Conservation (phyloP, 768 basidiomycete species). For the Collybiopsis confluens region DNA sequence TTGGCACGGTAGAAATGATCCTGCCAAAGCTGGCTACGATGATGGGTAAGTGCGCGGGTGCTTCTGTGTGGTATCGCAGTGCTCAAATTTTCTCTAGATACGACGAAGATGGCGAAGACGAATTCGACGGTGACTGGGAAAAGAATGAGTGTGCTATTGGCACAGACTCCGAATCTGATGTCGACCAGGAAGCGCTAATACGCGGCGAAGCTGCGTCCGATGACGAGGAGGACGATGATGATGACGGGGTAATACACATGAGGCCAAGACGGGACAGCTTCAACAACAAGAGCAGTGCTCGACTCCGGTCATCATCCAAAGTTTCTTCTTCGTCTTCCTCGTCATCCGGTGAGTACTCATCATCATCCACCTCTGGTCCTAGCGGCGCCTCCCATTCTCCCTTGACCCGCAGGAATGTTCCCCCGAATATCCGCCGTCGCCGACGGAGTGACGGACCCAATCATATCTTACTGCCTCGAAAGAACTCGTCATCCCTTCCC, state of each 20-base stretch:
- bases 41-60: conserved; percentile 48
- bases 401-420: background rate
- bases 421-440: conserved; percentile 3
- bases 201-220: conserved; percentile 5
- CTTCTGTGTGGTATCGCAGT: conserved; percentile 3
- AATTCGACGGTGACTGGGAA: conserved; percentile 39
- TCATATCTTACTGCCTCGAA: conserved; percentile 5
- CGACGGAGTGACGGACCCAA: conserved; percentile 7
- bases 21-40: conserved; percentile 16
- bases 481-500: conserved; percentile 17
- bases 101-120: conserved; percentile 66
- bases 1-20: conserved; percentile 16
- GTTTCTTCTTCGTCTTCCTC: conserved; percentile 41
- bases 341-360: conserved; percentile 23
- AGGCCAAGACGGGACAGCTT: conserved; percentile 29
- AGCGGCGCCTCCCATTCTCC: conserved; percentile 4
- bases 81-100: conserved; percentile 32
- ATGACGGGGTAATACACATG: conserved; percentile 63
- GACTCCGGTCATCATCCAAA: conserved; percentile 38
- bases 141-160: conserved; percentile 27
- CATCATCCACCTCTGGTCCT: conserved; percentile 14
- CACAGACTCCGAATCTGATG: conserved; percentile 38
- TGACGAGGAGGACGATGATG: conserved; percentile 32
- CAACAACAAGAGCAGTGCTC: conserved; percentile 19
- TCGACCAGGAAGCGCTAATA: conserved; percentile 20